Evolutionary conservation across 2,329 filamentous ascomycete species (phyloP), one percentile per base, ranked within the genome.

Genomic region (Calonectria multiphialidica): DNA sequence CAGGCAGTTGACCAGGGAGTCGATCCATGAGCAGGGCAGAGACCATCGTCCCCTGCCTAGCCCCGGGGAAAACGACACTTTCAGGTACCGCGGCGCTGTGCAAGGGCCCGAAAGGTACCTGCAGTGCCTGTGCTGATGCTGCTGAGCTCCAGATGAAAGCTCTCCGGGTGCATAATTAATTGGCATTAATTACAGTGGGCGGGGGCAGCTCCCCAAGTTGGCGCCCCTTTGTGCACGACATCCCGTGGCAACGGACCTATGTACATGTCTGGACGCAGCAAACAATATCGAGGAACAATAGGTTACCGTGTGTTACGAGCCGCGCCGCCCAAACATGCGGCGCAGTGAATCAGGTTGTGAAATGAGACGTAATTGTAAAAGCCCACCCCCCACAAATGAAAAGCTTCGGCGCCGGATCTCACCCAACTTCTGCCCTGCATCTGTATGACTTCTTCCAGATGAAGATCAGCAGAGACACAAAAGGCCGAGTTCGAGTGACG

Each of bases 401-500:
- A 59, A 59, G 53, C 53, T 42, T 59, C 40, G n/a, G 23, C 9
- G 57, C 37, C 2, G 57, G 23, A 62, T 45, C 37, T 42, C 57
- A 62, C 57, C 37, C 40, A 45, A 21, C 23, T 16, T 16, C 35
- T 42, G 21, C 47, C 33, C 47, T 25, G 44, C 33, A 66, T 50
- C 63, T 45, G 50, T 28, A 40, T 23, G 18, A 37, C 40, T 42
- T 59, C 40, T 42, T 59, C 53, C 65, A 78, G 69, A 79, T 79
- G 76, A 79, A 68, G 77, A 79, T 79, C 77, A 79, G 73, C 77
- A 75, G 73, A 76, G 77, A 68, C 64, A 57, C 28, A 62, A 63
- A 71, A 49, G 21, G 35, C 47, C 47, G n/a, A n/a, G n/a, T n/a
- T n/a, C 55, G 42, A 49, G 57, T 64, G 64, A 64, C 64, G 47